phyloP scores from a whole-genome alignment of 176 grass and related monocot species.

The Ananas comosus region DNA sequence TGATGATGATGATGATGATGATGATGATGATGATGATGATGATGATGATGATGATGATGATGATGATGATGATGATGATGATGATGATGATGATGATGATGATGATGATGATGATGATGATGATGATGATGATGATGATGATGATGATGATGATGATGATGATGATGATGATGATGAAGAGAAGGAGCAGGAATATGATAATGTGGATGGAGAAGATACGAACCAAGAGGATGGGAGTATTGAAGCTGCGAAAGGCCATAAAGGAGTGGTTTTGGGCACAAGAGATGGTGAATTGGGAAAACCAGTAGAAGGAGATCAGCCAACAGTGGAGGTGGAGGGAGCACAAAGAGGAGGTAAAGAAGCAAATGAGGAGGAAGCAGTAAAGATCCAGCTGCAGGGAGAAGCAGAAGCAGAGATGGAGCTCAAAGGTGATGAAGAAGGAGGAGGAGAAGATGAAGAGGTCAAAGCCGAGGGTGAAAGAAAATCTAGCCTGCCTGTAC shows the following conservation, averaged over 20 bases:
- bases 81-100: conserved; percentile 1
- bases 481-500: conserved; percentile 27
- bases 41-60: neutral
- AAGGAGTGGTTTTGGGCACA: conserved; percentile 10
- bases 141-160: conserved; percentile 13
- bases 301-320: conserved; percentile 1
- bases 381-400: neutral
- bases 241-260: conserved; percentile 27
- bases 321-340: conserved; percentile 3
- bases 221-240: neutral
- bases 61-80: neutral
- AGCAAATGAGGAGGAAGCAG: conserved; percentile 2
- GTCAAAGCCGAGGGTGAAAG: conserved; percentile 46
- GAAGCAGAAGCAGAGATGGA: neutral
- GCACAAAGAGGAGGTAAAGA: conserved; percentile 1
- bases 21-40: neutral
- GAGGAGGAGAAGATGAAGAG: conserved; percentile 23
- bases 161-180: neutral
- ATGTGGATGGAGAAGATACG: conserved; percentile 15
- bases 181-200: neutral
- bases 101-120: neutral
- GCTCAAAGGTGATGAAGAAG: neutral
- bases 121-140: neutral
- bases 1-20: neutral
- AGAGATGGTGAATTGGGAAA: conserved; percentile 2